phyloP scores from a whole-genome alignment of 2,329 filamentous ascomycete species.

The Beauveria medogensis region DNA sequence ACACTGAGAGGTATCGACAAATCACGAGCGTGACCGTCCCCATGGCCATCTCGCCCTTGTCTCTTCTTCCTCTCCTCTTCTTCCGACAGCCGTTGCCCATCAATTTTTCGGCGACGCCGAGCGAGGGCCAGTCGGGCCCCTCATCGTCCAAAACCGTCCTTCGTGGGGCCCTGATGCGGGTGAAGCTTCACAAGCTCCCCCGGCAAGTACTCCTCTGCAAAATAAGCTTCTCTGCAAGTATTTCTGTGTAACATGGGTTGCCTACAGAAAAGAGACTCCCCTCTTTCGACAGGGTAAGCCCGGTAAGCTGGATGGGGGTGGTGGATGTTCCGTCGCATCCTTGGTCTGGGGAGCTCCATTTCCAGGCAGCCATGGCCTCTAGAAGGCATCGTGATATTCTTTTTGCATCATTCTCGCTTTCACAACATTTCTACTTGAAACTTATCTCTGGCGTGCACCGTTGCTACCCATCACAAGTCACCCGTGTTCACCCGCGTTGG shows the following conservation, averaged over 20 bases:
- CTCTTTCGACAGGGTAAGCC: too few relatives aligned
- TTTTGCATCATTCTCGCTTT: not conserved
- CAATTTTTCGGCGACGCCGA: not conserved
- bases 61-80: not conserved
- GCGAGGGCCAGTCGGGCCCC: not conserved
- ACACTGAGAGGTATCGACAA: not conserved
- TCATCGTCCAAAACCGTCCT: not conserved
- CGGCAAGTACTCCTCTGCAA: not conserved
- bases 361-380: too few relatives aligned
- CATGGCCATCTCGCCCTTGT: not conserved
- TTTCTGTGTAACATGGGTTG: too few relatives aligned
- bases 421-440: not conserved
- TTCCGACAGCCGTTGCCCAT: not conserved
- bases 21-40: not conserved
- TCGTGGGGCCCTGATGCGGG: not conserved
- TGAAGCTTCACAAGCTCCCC: not conserved
- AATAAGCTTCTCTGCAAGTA: not conserved
- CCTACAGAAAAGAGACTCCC: too few relatives aligned
- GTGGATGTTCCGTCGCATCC: too few relatives aligned
- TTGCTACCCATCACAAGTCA: too few relatives aligned
- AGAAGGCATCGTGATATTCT: not conserved
- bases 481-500: not conserved
- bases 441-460: too few relatives aligned
- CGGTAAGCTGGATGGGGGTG: too few relatives aligned
- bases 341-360: too few relatives aligned